Evolutionary conservation across 1,139 yeast species (phyloP).

Genomic region (Taiozyma sp.): DNA sequence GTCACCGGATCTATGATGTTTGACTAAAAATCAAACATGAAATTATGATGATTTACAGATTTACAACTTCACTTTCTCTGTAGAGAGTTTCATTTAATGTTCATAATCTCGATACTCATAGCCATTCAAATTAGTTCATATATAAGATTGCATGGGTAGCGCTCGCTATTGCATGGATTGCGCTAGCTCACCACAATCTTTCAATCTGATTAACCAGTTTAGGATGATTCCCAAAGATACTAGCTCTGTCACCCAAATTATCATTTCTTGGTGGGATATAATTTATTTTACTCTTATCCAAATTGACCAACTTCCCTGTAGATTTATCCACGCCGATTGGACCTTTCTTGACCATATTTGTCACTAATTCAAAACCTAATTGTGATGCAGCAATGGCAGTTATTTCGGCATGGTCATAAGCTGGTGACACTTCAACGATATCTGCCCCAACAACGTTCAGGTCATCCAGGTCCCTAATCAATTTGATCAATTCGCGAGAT

Average conservation of each 20-base stretch:
- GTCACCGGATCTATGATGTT: slow-evolving; percentile 28
- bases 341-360: slow-evolving; percentile 70
- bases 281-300: slow-evolving; percentile 4
- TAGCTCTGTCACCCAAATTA: neutral
- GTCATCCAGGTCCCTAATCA: slow-evolving; percentile 53
- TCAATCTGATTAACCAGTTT: neutral
- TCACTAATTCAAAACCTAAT: slow-evolving; percentile 62
- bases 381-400: slow-evolving; percentile 79
- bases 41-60: no score
- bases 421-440: slow-evolving; percentile 74
- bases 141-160: neutral
- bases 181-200: neutral
- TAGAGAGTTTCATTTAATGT: neutral
- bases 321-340: slow-evolving; percentile 14
- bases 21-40: no score
- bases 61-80: neutral
- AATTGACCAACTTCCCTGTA: slow-evolving; percentile 5
- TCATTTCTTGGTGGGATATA: neutral
- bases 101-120: neutral
- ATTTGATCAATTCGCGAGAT: slow-evolving; percentile 66
- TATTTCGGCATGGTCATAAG: slow-evolving; percentile 66
- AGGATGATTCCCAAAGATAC: neutral
- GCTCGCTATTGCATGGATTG: no score
- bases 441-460: slow-evolving; percentile 74
- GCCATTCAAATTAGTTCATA: neutral